Evolutionary conservation across 345 rosid genomes (phyloP), one percentile per base, ranked within the genome.

Genomic region (Clarkia xantiana): DNA sequence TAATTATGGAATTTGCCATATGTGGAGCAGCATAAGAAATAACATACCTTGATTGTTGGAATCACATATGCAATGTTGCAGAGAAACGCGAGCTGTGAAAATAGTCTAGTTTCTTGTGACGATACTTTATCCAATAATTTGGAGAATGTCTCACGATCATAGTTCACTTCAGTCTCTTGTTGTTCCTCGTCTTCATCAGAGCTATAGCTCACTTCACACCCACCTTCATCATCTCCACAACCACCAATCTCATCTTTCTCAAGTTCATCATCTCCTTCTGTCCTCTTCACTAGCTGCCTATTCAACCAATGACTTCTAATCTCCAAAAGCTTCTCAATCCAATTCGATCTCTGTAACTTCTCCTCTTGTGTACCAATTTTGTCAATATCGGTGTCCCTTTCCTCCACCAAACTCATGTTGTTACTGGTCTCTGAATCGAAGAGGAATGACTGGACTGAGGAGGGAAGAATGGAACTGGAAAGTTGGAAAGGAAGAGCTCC

Each of bases 1-100:
- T 18, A 14, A 40, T 38, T 40, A n/a, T 42, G 49, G 11, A 54
- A 44, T 11, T 44, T 22, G 36, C 29, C 9, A 19, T 12, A 45
- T 34, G 18, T 18, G 29, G 34, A 41, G 56, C 4, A 41, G 56
- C 4, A 45, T 22, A 9, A 45, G 42, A 48, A 22, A 38, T 41
- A 11, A 42, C 57, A 22, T 69, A 79, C 84, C 79, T 76, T 74
- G 54, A 83, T 74, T 9, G 67, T 71, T 0, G 80, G 77, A 62
- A 90, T 86, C 55, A 71, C 84, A 69, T 86, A 90, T 36, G 97
- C 94, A 67, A 83, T 69, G 69, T 83, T 90, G 74, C 84, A 72
- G 56, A 86, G 60, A 71, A 81, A 86, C 51, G 94, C 96, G 36
- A 86, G 74, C 62, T 76, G 84, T 39, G 96, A 81, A 69, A 81